Conservation (phyloP, 2,329 filamentous ascomycete genomes). For the Hypoxylon sp. region DNA sequence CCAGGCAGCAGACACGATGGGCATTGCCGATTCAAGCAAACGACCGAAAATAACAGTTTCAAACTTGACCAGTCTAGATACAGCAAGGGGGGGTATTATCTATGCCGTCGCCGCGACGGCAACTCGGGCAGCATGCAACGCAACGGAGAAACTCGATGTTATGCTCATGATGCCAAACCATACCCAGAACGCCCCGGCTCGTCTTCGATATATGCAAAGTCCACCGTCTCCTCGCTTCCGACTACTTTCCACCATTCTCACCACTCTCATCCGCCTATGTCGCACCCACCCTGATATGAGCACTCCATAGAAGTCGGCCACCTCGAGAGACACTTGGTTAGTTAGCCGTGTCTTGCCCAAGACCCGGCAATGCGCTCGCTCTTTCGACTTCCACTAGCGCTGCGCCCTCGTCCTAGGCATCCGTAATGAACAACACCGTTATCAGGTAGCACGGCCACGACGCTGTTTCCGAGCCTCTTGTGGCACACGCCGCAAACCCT, state of each 20-base stretch:
- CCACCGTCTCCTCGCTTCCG: background rate
- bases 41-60: conserved; percentile 11
- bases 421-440: conserved; percentile 83
- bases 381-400: conserved; percentile 48
- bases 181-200: conserved; percentile 11
- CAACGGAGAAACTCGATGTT: background rate
- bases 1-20: background rate
- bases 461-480: conserved; percentile 89
- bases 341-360: conserved; percentile 43
- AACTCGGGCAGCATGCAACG: conserved; percentile 32
- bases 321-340: background rate
- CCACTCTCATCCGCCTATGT: background rate
- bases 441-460: conserved; percentile 88
- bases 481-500: conserved; percentile 91
- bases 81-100: conserved; percentile 34
- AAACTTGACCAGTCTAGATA: conserved; percentile 17
- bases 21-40: background rate
- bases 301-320: background rate
- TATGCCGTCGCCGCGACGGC: conserved; percentile 20
- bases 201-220: conserved; percentile 17
- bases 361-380: conserved; percentile 40
- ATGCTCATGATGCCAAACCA: background rate
- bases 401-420: conserved; percentile 62
- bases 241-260: background rate
- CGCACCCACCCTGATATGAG: background rate